phyloP scores from a whole-genome alignment of 768 basidiomycete species.

The Boletus rubroflammeus region DNA sequence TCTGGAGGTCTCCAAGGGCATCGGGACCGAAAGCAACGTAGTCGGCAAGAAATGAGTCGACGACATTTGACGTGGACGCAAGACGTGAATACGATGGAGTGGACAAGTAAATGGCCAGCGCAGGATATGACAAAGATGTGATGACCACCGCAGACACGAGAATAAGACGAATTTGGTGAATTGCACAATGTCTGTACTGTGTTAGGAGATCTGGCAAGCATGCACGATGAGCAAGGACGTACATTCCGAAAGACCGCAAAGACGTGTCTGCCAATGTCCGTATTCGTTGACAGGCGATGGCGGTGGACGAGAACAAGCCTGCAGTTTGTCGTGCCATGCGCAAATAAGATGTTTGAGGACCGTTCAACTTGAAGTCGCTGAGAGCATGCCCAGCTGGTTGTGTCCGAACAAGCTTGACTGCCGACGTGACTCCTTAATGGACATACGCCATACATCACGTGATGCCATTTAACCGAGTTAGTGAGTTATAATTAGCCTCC shows the following conservation, averaged over 20 bases:
- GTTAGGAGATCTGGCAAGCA: slow-evolving; percentile 1
- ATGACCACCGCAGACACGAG: slow-evolving; percentile 86
- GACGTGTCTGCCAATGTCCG: slow-evolving; percentile 43
- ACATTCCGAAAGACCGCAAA: slow-evolving; percentile 80
- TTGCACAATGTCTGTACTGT: slow-evolving; percentile 72
- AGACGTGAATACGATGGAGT: slow-evolving; percentile 59
- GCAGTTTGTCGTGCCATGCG: slow-evolving; percentile 23
- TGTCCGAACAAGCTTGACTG: neutral
- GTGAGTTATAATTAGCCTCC: too few relatives aligned
- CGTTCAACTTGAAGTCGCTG: slow-evolving; percentile 12
- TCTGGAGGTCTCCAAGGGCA: slow-evolving; percentile 59
- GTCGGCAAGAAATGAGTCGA: slow-evolving; percentile 57
- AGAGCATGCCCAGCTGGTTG: slow-evolving; percentile 13
- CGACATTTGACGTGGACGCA: slow-evolving; percentile 52
- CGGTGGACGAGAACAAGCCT: slow-evolving; percentile 15
- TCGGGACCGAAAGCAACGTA: slow-evolving; percentile 50
- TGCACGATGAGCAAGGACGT: slow-evolving; percentile 33
- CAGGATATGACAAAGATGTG: slow-evolving; percentile 88
- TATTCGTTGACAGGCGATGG: slow-evolving; percentile 30
- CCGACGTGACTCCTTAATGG: neutral
- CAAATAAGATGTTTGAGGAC: slow-evolving; percentile 5
- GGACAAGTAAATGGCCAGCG: slow-evolving; percentile 77
- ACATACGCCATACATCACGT: slow-evolving; percentile 14
- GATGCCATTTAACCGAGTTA: neutral
- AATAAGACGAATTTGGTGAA: slow-evolving; percentile 86